Base-by-base conservation (phyloP, 352 stramenopile genomes). In the Globisporangium megalacanthum region DNA sequence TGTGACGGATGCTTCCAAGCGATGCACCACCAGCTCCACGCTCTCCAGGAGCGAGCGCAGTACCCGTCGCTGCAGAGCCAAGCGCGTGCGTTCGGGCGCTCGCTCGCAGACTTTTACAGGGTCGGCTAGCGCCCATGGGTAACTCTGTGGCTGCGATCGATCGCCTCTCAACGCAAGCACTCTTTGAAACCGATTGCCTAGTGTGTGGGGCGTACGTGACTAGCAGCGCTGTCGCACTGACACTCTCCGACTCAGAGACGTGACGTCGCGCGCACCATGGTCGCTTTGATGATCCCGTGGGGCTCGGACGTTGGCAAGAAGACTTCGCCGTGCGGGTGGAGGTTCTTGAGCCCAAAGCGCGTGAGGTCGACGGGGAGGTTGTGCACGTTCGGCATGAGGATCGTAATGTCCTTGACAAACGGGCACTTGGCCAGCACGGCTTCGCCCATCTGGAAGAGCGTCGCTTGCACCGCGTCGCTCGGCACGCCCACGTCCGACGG, bases 381-480 rank as follows among this genome's bases (percentile, higher is more conserved):
- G 75, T 96, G 87, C 57, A 96, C 85, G 69, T 95, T 96, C 31
- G 86, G 83, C 77, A 90, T 90, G n/a, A 62, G 69, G 64, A 92
- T 82, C 54, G 60, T 83, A 57, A 94, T 85, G 61, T 88, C 75
- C 60, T 82, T 78, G 35, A 95, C 83, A 46, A 72, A 74, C 36
- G 76, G 64, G 50, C 75, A 82, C 52, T 73, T 68, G 47, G 88
- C 70, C 49, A 95, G 68, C 59, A 93, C 84, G 13, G 79, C 82
- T 49, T 86, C 72, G 49, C 83, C 88, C 86, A 96, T 95, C 65
- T 94, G 76, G 67, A 87, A 95, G 29, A 92, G 69, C 53, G 84
- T 95, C 53, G 69, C 79, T 72, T 95, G 86, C 49, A 96, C 84
- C 1, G 86, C 88, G 20, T 80, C 78, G 46, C 80, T 90, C 35